phyloP scores from a whole-genome alignment of 2,329 filamentous ascomycete genomes.

The Cadophora malorum region DNA sequence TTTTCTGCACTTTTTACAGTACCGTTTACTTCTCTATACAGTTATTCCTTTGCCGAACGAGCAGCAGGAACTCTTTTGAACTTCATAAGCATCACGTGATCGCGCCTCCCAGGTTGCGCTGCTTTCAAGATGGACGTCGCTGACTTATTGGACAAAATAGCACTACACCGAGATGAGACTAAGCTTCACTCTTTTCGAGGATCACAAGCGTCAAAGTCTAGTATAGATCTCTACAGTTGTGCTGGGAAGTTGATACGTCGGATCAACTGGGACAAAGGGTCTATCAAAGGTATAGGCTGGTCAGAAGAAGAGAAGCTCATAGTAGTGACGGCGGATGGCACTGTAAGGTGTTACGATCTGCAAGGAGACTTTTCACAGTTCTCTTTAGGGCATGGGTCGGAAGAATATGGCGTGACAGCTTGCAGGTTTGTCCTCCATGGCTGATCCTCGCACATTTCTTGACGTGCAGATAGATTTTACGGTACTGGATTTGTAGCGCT shows the following conservation, averaged over 20 bases:
- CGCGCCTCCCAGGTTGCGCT: too few relatives aligned
- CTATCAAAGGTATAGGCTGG: constrained; percentile 90
- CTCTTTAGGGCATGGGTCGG: constrained; percentile 85
- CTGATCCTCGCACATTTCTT: background rate
- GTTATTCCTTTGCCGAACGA: background rate
- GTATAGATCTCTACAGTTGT: constrained; percentile 93
- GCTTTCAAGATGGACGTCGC: background rate
- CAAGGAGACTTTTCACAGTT: constrained; percentile 96
- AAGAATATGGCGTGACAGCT: constrained; percentile 85
- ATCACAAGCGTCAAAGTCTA: constrained; percentile 74
- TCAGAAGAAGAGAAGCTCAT: constrained; percentile 93
- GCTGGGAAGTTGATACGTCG: constrained; percentile 86
- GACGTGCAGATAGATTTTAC: constrained; percentile 68
- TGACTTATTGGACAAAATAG: constrained; percentile 53
- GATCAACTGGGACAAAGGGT: constrained; percentile 90
- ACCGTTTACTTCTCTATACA: background rate
- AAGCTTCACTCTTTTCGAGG: constrained; percentile 83
- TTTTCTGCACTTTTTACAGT: too few relatives aligned
- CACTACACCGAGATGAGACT: constrained; percentile 85
- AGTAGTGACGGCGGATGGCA: constrained; percentile 87
- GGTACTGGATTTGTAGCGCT: constrained; percentile 90
- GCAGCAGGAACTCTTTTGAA: background rate
- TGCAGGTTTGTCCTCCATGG: constrained; percentile 60
- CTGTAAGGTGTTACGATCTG: constrained; percentile 86
- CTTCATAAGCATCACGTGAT: constrained; percentile 11